Evolutionary conservation across 169 alveolate genomes (phyloP), one percentile per base, ranked within the genome.

Genomic region (Eimeria praecox): DNA sequence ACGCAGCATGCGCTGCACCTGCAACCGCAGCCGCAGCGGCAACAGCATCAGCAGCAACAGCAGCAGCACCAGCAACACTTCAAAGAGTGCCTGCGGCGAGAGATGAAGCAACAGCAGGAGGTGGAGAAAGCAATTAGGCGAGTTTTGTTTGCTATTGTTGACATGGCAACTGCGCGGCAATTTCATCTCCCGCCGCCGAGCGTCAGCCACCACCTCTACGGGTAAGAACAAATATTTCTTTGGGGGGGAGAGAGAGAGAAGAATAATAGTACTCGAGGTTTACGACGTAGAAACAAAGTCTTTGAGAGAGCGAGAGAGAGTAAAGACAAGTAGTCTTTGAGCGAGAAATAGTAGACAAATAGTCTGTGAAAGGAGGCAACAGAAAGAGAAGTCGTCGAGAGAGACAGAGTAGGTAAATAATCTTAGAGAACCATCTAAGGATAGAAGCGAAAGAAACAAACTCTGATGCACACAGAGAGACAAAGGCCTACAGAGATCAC

Each of bases 101-200:
- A 62, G 24, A 3, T 87, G 83, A 52, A 27, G 66, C 93, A 87
- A 44, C 93, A 87, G 82, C 93, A 87, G 62, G 93, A 87, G 16
- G 93, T 64, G 80, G 93, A 87, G 83, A 87, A 62, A 30, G 82
- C 83, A 64, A 9, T 87, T 46, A n/a, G 93, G 73, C 93, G 66
- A 20, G 82, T 87, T 30, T 73, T 87, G 64, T 87, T 87, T 40
- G 93, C 93, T 16, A 42, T 87, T 16, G 93, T 87, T 18, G 93
- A 87, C 49, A 38, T 87, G n/a, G 82, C 80, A 87, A 62, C 78
- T 18, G 80, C 82, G 4, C 69, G 93, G n/a, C 93, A 87, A n/a
- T 87, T 87, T 44, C 93, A 87, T n/a, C 82, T 87, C 33, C 93
- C 93, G 44, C 93, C 93, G 10, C 93, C 93, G 18, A 56, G 44